Conservation (phyloP, 371 early-diverging fungal species). For the Circinella minor region DNA sequence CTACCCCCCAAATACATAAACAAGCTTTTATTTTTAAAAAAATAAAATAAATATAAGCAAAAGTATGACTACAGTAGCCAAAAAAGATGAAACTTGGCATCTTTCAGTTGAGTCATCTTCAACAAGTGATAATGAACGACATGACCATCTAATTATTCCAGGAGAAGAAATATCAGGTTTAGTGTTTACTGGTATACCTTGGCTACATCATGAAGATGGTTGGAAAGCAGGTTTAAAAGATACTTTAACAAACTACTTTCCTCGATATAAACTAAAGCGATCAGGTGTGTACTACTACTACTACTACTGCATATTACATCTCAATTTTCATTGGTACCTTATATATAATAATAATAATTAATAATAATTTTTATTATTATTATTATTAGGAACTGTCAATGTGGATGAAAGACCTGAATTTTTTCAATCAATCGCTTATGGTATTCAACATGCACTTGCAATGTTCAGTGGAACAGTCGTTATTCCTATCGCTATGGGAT, state of each 20-base stretch:
- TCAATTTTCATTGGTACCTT: neutral
- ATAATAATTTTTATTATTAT: too few relatives aligned
- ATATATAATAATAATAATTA: too few relatives aligned
- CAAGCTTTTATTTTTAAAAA: neutral
- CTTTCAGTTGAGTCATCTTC: neutral
- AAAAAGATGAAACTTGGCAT: neutral
- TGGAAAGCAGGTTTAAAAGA: slow-evolving; percentile 11
- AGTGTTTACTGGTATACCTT: neutral
- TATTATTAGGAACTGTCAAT: slow-evolving; percentile 34
- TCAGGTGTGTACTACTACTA: slow-evolving; percentile 15
- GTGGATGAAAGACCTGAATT: slow-evolving; percentile 55
- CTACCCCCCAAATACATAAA: too few relatives aligned
- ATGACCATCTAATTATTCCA: neutral
- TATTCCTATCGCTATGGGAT: slow-evolving; percentile 55
- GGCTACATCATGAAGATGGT: neutral
- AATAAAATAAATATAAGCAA: neutral
- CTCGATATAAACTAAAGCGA: slow-evolving; percentile 32
- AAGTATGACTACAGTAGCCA: neutral
- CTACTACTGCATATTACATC: too few relatives aligned
- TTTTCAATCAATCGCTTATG: slow-evolving; percentile 46
- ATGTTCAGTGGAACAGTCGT: slow-evolving; percentile 68
- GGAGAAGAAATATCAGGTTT: neutral
- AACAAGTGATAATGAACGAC: neutral
- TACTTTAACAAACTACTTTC: slow-evolving; percentile 28
- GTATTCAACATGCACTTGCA: slow-evolving; percentile 60